Base-by-base conservation (phyloP, 1,284 basidiomycete genomes). In the Rhodotorula sp. region DNA sequence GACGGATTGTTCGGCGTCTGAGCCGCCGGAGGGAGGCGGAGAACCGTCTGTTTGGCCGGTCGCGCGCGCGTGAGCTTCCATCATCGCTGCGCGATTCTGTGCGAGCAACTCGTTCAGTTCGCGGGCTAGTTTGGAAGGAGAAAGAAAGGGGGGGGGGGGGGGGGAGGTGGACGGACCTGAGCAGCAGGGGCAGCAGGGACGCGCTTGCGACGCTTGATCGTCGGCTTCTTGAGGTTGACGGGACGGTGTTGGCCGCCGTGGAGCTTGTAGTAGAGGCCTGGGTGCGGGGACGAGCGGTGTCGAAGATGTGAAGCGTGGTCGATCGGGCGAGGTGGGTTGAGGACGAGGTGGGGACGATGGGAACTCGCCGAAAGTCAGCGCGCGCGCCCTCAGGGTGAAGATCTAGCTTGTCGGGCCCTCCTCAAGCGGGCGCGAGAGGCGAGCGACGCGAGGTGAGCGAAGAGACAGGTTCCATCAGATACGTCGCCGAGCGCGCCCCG, bases 221-320 rank as follows among this genome's bases (percentile, higher is more conserved):
- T 93, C 5, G 92, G 91, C 84, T 98, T 97, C 83, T 96, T 97
- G 93, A 99, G 94, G 67, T 92, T 92, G 72, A 95, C 95, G 46
- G 95, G 95, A 54, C 95, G 88, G 77, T 97, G 94, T 1, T 92
- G 93, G 67, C 94, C 40, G 40, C 40, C 93, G 83, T 99, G 95
- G 18, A 99, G 86, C 82, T 99, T 99, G 85, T 94, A 94, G 83
- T 98, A 99, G 9, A 99, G 86, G 69, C 94, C 92, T 95, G 79
- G 24, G 3, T 28, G 48, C 30, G n/a, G 18, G 58, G 4, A 52
- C 5, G 58, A 26, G 64, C 31, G 26, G 15, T 18, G 44, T 31
- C 46, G 46, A 2, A 26, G 51, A 44, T 4, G 22, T 24, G 5
- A 22, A 48, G 22, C 2, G 55, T 13, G 28, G 31, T 20, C 34